Evolutionary conservation across 2,329 filamentous ascomycete genomes (phyloP), one percentile per base, ranked within the genome.

Genomic region (Diaporthe citriasiana): DNA sequence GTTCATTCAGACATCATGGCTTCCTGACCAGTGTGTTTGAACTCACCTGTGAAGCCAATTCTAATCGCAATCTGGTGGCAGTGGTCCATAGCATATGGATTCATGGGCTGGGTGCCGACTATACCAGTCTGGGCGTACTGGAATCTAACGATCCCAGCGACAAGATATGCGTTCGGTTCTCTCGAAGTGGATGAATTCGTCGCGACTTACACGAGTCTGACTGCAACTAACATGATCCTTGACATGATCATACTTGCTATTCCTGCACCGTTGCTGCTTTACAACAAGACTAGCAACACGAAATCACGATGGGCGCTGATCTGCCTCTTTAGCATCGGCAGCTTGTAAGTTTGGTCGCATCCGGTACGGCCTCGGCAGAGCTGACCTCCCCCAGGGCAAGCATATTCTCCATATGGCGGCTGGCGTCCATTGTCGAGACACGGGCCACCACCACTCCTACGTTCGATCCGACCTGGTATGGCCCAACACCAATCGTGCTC

Each of bases 391-490:
- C 55, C 57, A 82, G 82, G 33, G 78, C 81, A 57, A 82, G 78
- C 70, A 65, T 80, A 22, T 73, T 82, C 55, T 80, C 78, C 63
- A 79, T 83, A 70, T 82, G 79, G 78, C 80, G 81, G 17, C 76
- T 84, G 0, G 76, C 80, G 60, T 78, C 73, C 70, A 81, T 83
- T 38, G 72, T 81, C 45, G 69, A 77, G 38, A 77, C 78, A 40
- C 76, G 78, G 35, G 81, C 82, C 12, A 79, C 77, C 1, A 82
- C 80, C 1, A 80, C 78, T 56, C 82, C 82, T 9, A 81, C 82
- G 0, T 73, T 81, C 7, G 82, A 84, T 74, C 82, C 82, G 13
- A 82, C 81, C 4, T 84, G 81, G 81, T 83, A 83, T 74, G 81
- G 79, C 19, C 79, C 80, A 10, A 77, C 77, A 51, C 79, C 78